These are phyloP conservation scores for Cercospora beticola DNA, from an alignment of 2,329 filamentous ascomycete species.

Conservation along the genomic window DNA sequence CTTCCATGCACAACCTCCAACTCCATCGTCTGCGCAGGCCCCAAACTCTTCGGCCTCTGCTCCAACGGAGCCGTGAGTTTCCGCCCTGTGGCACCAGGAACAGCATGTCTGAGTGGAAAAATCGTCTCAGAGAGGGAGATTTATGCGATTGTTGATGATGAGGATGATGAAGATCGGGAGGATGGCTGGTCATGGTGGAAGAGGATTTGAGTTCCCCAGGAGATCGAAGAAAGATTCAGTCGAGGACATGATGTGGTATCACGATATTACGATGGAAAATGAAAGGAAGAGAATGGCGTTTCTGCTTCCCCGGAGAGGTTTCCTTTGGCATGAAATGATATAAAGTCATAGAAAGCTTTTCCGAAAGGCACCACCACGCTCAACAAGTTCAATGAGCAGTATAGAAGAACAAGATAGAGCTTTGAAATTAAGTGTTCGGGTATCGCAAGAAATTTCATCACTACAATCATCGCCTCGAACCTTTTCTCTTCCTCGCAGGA, in stretches of 20 bases:
- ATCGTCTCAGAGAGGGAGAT: neutral
- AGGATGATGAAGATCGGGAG: neutral
- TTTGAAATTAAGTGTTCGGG: neutral
- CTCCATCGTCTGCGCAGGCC: neutral
- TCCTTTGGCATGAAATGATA: neutral
- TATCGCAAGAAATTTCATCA: neutral
- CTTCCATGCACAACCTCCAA: neutral
- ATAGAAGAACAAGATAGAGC: neutral
- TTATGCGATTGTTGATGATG: neutral
- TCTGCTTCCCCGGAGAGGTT: neutral
- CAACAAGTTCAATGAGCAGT: neutral
- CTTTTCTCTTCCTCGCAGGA: slow-evolving; percentile 28
- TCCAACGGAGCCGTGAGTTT: neutral
- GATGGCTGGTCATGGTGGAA: neutral
- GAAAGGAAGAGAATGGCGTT: neutral
- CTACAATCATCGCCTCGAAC: slow-evolving; percentile 9
- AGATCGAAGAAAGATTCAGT: neutral
- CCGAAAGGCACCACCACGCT: neutral
- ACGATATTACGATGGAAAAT: neutral
- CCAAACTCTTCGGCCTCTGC: neutral
- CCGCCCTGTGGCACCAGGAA: neutral
- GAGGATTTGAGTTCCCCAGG: neutral
- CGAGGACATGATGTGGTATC: neutral
- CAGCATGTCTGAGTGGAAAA: neutral
- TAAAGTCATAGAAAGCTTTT: neutral